Evolutionary conservation across 768 basidiomycete genomes (phyloP).

Genomic region (Calocera cornea): DNA sequence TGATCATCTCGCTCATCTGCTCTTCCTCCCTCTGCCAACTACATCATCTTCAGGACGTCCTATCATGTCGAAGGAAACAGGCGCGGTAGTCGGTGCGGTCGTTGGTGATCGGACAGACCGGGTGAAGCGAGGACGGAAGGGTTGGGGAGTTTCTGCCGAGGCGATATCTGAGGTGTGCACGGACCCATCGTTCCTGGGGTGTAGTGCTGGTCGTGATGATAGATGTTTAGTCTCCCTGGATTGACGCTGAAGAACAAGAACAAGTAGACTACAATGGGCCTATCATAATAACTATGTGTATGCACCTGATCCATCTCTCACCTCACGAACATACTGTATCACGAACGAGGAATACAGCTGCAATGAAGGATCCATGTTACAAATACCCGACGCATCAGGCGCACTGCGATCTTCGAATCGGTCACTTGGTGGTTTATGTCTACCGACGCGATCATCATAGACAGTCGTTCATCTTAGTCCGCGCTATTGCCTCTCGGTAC

Average conservation of each 20-base stretch:
- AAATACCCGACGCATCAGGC: too few relatives aligned
- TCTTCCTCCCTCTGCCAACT: constrained; percentile 42
- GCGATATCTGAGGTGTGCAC: constrained; percentile 44
- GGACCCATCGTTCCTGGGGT: not conserved
- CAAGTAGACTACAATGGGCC: too few relatives aligned
- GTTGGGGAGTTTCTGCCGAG: constrained; percentile 53
- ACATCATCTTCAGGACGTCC: constrained; percentile 60
- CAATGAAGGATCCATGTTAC: too few relatives aligned
- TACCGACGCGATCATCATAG: too few relatives aligned
- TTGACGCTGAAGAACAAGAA: constrained; percentile 9
- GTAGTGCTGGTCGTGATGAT: not conserved
- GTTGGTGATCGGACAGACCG: constrained; percentile 45
- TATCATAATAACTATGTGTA: too few relatives aligned
- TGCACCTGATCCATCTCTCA: too few relatives aligned
- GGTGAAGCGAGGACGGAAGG: constrained; percentile 23
- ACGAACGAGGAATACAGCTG: too few relatives aligned
- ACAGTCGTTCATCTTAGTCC: too few relatives aligned
- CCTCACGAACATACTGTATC: too few relatives aligned
- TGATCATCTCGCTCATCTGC: constrained; percentile 44
- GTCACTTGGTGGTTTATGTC: too few relatives aligned
- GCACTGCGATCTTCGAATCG: too few relatives aligned
- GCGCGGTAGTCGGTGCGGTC: constrained; percentile 51
- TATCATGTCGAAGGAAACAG: constrained; percentile 45
- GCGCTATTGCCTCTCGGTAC: too few relatives aligned
- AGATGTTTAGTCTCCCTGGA: constrained; percentile 19